These are phyloP conservation scores for Russula emetica DNA, from an alignment of 768 basidiomycete species.

Conservation along the genomic window DNA sequence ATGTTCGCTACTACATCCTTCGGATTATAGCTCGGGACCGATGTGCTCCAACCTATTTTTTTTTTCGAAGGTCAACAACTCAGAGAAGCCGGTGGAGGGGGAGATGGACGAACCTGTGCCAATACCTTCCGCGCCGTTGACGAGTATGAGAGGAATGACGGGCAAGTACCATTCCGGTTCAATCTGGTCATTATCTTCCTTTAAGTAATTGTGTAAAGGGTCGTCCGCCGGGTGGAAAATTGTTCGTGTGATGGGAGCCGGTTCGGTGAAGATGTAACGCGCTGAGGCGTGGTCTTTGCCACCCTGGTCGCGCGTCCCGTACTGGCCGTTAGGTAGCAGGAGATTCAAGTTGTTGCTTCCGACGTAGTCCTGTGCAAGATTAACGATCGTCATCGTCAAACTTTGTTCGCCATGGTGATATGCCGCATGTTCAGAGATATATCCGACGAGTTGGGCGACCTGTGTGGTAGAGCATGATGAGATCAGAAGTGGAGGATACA, in stretches of 20 bases:
- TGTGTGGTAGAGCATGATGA: conserved; percentile 30
- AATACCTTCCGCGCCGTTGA: conserved; percentile 97
- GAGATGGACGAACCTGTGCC: conserved; percentile 68
- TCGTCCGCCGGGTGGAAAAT: conserved; percentile 85
- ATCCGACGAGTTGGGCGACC: conserved; percentile 95
- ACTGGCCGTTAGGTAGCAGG: conserved; percentile 86
- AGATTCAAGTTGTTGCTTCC: conserved; percentile 95
- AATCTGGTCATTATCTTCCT: conserved; percentile 79
- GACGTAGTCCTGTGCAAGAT: conserved; percentile 89
- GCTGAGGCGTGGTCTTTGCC: conserved; percentile 97
- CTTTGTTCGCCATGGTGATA: conserved; percentile 96
- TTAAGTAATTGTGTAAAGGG: conserved; percentile 73
- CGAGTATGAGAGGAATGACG: conserved; percentile 76
- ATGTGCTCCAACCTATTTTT: conserved; percentile 85
- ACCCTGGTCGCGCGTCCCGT: conserved; percentile 87
- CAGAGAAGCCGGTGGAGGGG: neutral
- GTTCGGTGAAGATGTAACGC: conserved; percentile 90
- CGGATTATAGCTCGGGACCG: conserved; percentile 89
- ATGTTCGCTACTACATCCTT: conserved; percentile 85
- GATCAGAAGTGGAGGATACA: neutral
- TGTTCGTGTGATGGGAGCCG: conserved; percentile 65
- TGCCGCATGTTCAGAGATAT: conserved; percentile 87
- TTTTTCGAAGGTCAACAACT: neutral
- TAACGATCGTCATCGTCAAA: conserved; percentile 85
- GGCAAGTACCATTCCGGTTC: conserved; percentile 97